These are phyloP conservation scores for Ophiocordyceps camponoti-floridani DNA, from an alignment of 2,329 filamentous ascomycete genomes.

Conservation along the genomic window DNA sequence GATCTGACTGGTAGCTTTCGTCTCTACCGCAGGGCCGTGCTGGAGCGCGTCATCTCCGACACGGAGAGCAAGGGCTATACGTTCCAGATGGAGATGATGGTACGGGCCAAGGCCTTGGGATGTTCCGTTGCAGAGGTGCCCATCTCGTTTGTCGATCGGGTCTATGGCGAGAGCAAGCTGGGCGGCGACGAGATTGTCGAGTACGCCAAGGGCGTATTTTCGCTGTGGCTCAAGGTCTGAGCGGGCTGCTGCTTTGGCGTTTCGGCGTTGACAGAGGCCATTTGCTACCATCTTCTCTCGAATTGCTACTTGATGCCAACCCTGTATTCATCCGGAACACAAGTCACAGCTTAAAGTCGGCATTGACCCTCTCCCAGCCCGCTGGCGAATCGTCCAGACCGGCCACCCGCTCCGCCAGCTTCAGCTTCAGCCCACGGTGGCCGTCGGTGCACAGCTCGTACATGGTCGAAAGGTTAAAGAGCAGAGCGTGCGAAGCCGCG, in stretches of 20 bases:
- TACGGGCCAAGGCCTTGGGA: slow-evolving; percentile 88
- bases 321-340: too few species aligned
- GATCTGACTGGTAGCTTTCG: slow-evolving; percentile 91
- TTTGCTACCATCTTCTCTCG: too few species aligned
- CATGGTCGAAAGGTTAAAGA: slow-evolving; percentile 81
- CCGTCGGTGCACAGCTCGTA: slow-evolving; percentile 83
- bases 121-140: slow-evolving; percentile 89
- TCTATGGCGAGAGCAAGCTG: slow-evolving; percentile 92
- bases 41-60: slow-evolving; percentile 77
- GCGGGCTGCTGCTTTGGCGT: not conserved
- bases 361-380: slow-evolving; percentile 54
- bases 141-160: slow-evolving; percentile 85
- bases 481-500: slow-evolving; percentile 55
- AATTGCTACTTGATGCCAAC: too few species aligned
- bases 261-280: too few species aligned
- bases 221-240: slow-evolving; percentile 61
- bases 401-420: slow-evolving; percentile 53
- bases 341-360: slow-evolving; percentile 55
- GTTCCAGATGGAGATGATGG: slow-evolving; percentile 99
- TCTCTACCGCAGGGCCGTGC: slow-evolving; percentile 77
- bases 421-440: slow-evolving; percentile 49
- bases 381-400: slow-evolving; percentile 31
- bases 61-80: slow-evolving; percentile 95
- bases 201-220: slow-evolving; percentile 75
- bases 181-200: slow-evolving; percentile 92